Evolutionary conservation across 2,329 filamentous ascomycete species (phyloP).

Genomic region (Penicillium paneum): DNA sequence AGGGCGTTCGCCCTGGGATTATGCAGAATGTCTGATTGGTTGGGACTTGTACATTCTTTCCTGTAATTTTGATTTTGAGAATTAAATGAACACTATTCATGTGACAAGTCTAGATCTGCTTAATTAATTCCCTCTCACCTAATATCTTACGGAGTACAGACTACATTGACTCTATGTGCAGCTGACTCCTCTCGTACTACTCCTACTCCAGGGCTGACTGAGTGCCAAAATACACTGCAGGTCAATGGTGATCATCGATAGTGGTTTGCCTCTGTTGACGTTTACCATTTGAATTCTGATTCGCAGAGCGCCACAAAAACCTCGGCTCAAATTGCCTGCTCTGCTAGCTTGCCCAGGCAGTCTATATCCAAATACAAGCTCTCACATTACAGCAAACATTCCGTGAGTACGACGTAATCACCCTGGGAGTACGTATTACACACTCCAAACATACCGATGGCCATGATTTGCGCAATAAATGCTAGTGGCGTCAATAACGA

Average conservation of each 20-base stretch:
- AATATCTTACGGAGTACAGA: neutral
- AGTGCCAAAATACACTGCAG: neutral
- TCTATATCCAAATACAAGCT: slow-evolving; percentile 10
- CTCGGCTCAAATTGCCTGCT: slow-evolving; percentile 6
- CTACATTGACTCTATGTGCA: neutral
- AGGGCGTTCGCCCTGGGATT: slow-evolving; percentile 43
- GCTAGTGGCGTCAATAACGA: neutral
- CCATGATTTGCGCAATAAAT: neutral
- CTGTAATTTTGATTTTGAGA: neutral
- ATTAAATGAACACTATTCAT: neutral
- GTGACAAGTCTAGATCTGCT: neutral
- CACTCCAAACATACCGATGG: neutral
- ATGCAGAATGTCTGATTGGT: slow-evolving; percentile 20
- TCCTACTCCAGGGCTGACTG: neutral
- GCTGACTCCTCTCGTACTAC: neutral
- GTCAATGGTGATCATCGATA: neutral
- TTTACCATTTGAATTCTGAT: neutral
- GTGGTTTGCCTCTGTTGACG: neutral
- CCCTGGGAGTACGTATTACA: neutral
- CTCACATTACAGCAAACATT: slow-evolving; percentile 2
- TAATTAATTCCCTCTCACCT: neutral
- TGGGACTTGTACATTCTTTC: neutral
- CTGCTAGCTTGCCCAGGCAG: slow-evolving; percentile 3
- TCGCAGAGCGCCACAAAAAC: neutral
- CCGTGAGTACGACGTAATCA: neutral